phyloP scores from a whole-genome alignment of 2,329 filamentous ascomycete species.

The Leptodontidium sp. region DNA sequence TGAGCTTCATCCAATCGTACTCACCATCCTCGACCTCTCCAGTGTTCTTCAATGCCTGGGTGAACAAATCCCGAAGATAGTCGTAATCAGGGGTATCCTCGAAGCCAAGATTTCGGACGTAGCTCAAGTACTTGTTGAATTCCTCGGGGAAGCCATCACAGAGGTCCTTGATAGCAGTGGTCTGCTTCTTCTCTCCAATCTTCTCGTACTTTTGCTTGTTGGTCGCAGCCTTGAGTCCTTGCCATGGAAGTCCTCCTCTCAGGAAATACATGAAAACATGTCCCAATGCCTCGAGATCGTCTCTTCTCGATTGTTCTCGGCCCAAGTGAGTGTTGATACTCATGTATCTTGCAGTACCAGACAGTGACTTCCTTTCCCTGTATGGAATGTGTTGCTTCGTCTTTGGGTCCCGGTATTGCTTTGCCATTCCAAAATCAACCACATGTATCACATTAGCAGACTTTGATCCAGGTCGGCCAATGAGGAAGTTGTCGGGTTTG shows the following conservation, averaged over 20 bases:
- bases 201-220: slow-evolving; percentile 99
- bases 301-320: slow-evolving; percentile 92
- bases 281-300: slow-evolving; percentile 89
- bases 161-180: slow-evolving; percentile 93
- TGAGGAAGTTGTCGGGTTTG: slow-evolving; percentile 99
- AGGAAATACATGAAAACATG: slow-evolving; percentile 81
- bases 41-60: slow-evolving; percentile 91
- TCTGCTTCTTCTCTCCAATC: slow-evolving; percentile 99
- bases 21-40: slow-evolving; percentile 97
- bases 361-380: slow-evolving; percentile 94
- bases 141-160: slow-evolving; percentile 97
- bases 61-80: slow-evolving; percentile 95
- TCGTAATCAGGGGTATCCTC: slow-evolving; percentile 99
- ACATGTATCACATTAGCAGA: slow-evolving; percentile 98
- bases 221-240: slow-evolving; percentile 76
- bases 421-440: slow-evolving; percentile 99
- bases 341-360: slow-evolving; percentile 98
- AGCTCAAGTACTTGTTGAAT: slow-evolving; percentile 96
- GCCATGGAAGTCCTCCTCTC: slow-evolving; percentile 75
- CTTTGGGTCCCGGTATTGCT: slow-evolving; percentile 98
- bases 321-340: slow-evolving; percentile 99
- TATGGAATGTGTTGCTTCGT: slow-evolving; percentile 99
- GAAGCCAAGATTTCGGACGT: slow-evolving; percentile 97
- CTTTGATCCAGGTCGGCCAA: slow-evolving; percentile 90
- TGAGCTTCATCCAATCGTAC: slow-evolving; percentile 99